A percentile compares a stretch with the other conserved stretches of the same genome.
phyloP scores from a whole-genome alignment of 495 filamentous ascomycete species.

The Aspergillus steynii region DNA sequence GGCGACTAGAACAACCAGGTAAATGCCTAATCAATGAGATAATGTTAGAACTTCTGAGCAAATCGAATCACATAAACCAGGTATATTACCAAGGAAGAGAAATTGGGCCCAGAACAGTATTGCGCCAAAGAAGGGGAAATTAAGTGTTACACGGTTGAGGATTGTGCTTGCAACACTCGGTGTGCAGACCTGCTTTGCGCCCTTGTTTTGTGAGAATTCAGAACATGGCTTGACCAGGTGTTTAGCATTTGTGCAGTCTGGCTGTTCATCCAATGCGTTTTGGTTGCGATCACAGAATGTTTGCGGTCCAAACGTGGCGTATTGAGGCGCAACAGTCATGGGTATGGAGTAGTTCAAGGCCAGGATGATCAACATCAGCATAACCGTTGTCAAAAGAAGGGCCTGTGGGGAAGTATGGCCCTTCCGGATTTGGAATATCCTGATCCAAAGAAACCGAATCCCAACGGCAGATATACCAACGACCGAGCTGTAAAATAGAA shows the following conservation, averaged over 20 bases:
- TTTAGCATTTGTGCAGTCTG: slow-evolving; percentile 74
- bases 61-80: background rate
- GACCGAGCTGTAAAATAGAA: slow-evolving; percentile 84
- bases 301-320: slow-evolving; percentile 91
- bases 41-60: slow-evolving; percentile 16
- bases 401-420: slow-evolving; percentile 91
- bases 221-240: slow-evolving; percentile 79
- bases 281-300: slow-evolving; percentile 79
- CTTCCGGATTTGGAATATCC: slow-evolving; percentile 83
- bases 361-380: slow-evolving; percentile 84
- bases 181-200: slow-evolving; percentile 77
- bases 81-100: slow-evolving; percentile 67
- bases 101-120: slow-evolving; percentile 96
- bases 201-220: slow-evolving; percentile 61
- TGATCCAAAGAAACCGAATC: slow-evolving; percentile 94
- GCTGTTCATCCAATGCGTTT: slow-evolving; percentile 55
- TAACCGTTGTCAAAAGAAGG: slow-evolving; percentile 83
- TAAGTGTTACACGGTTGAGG: slow-evolving; percentile 88
- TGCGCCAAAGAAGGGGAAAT: slow-evolving; percentile 94
- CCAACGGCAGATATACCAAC: slow-evolving; percentile 83
- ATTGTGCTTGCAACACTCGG: slow-evolving; percentile 89
- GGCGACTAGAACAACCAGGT: slow-evolving; percentile 72
- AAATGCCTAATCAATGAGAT: slow-evolving; percentile 51
- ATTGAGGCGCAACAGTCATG: slow-evolving; percentile 92
- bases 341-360: slow-evolving; percentile 89